These are phyloP conservation scores for Tubosaeta sp. DNA, from an alignment of 768 basidiomycete genomes.

Conservation along the genomic window DNA sequence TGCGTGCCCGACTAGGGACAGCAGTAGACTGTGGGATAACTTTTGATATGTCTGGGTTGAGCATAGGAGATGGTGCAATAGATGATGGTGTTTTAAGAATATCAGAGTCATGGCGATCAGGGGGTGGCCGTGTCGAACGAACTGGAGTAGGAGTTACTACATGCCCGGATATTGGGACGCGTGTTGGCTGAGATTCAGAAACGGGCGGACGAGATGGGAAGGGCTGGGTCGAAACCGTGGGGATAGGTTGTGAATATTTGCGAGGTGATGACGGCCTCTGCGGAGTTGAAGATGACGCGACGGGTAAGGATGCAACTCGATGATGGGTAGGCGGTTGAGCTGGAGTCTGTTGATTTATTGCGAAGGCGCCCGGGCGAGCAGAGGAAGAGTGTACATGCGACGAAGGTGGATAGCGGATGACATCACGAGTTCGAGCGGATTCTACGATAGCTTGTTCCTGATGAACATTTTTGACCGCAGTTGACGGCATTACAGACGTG, in stretches of 20 bases:
- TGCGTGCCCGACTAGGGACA: conserved; percentile 20
- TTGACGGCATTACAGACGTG: conserved; percentile 9
- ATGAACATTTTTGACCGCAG: conserved; percentile 13
- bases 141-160: conserved; percentile 29
- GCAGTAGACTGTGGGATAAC: conserved; percentile 5
- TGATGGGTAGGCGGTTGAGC: conserved; percentile 28
- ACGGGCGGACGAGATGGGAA: conserved; percentile 25
- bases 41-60: conserved; percentile 31
- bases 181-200: conserved; percentile 17
- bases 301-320: conserved; percentile 36
- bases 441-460: conserved; percentile 23
- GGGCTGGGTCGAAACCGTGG: conserved; percentile 25
- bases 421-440: conserved; percentile 21
- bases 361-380: conserved; percentile 18
- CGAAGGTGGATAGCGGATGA: conserved; percentile 18
- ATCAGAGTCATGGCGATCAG: conserved; percentile 43
- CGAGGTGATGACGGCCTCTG: conserved; percentile 28
- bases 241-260: conserved; percentile 26
- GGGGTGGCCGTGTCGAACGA: conserved; percentile 22
- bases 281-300: conserved; percentile 11
- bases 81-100: conserved; percentile 64
- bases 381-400: conserved; percentile 22
- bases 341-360: conserved; percentile 19
- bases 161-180: conserved; percentile 30
- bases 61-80: conserved; percentile 46